Evolutionary conservation across 139 green algal species (phyloP), one percentile per base, ranked within the genome.

Genomic region (Chlorella sp.): DNA sequence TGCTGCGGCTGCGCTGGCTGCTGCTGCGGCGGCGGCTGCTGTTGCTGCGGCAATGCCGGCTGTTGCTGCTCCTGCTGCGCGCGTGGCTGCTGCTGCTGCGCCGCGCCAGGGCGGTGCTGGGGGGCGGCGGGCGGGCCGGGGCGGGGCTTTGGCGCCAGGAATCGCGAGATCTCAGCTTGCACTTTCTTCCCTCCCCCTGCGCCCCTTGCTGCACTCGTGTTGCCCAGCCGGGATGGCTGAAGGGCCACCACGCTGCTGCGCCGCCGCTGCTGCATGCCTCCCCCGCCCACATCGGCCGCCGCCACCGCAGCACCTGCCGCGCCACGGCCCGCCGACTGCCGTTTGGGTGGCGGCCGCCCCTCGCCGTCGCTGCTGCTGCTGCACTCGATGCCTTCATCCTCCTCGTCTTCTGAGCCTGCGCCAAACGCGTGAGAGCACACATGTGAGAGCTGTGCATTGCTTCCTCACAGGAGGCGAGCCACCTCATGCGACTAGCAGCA

Each of bases 321-420:
- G 17, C 46, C 46, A 27, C 17, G 46, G 14, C 46, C 46, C n/a
- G n/a, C n/a, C n/a, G 17, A 55, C 46, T 55, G 46, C 46, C 14
- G 17, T 14, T 17, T 55, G 14, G 17, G 46, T 27, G 46, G 46
- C 46, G 46, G 14, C 12, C 31, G 31, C 1, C 43, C 60, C 35
- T 78, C 72, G 12, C 36, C 61, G 29, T 64, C 72, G 51, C n/a
- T 42, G 45, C 19, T 23, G 40, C 35, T 71, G 9, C 36, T 42
- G 65, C 31, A 5, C 48, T 66, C 7, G 41, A 9, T 8, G 9
- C 21, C 23, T 5, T 64, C 25, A 11, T 66, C 55, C 31, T 66
- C 14, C 33, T 15, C 2, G 31, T 27, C 42, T 45, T 31, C 59
- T 27, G 2, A 14, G 60, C 60, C 31, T 15, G 36, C 35, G 17